These are phyloP conservation scores for Allium fistulosum DNA, from an alignment of 106 monocot species.

Conservation along the genomic window DNA sequence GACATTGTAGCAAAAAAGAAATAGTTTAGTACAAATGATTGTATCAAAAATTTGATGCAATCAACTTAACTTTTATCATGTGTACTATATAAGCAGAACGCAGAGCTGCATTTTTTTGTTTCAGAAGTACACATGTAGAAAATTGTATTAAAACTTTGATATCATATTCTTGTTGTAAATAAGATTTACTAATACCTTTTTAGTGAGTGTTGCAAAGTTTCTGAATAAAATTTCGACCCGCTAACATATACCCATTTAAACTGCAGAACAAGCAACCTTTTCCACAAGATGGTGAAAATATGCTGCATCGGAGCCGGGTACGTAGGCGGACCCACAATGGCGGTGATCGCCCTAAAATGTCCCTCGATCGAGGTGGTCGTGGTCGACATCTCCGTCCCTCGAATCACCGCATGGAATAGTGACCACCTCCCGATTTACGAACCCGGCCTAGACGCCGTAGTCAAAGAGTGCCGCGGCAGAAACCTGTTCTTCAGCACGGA, in stretches of 20 bases:
- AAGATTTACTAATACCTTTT: neutral
- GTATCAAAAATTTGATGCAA: too few relatives aligned
- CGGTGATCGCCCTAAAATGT: conserved; percentile 23
- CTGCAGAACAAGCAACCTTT: neutral
- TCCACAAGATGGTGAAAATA: conserved; percentile 17
- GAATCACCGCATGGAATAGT: conserved; percentile 26
- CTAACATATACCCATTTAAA: neutral
- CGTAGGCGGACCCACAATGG: conserved; percentile 25
- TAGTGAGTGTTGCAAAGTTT: too few relatives aligned
- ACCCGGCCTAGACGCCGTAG: conserved; percentile 20
- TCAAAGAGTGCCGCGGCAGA: conserved; percentile 17
- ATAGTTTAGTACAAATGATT: too few relatives aligned
- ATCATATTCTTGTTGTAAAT: neutral
- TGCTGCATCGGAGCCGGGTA: conserved; percentile 32
- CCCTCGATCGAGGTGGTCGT: conserved; percentile 14
- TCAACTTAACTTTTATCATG: too few relatives aligned
- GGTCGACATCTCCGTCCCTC: conserved; percentile 18
- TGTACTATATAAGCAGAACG: too few relatives aligned
- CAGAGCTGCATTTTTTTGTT: neutral
- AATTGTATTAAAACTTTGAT: neutral
- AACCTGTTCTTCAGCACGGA: conserved; percentile 29
- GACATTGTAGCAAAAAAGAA: too few relatives aligned
- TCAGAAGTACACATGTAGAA: neutral
- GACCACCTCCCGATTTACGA: conserved; percentile 23
- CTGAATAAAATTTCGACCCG: too few relatives aligned